Base-by-base conservation (phyloP, 2,329 filamentous ascomycete species). In the Kalaharituber pfeilii region DNA sequence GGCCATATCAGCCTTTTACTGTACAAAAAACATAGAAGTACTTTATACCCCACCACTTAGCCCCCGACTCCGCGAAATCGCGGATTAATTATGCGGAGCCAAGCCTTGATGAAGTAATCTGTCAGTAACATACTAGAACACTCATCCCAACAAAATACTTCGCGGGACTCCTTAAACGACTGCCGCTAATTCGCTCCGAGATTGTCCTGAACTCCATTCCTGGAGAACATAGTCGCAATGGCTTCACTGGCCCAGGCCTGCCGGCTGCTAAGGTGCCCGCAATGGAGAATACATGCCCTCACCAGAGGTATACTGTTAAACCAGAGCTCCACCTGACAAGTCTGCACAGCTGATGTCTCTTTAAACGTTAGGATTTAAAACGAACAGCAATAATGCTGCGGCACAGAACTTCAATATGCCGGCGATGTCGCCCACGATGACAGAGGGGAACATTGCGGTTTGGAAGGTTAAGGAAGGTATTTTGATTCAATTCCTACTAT, bases 331-430 rank as follows among this genome's bases (percentile, higher is more conserved):
- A n/a, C 26, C 33, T 11, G 15, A n/a, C 9, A 18, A 44, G 18
- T 24, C 51, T 53, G 26, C 22, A 25, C 24, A 49, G 6, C 9
- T 18, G 8, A 52, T 24, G n/a, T 3, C 13, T 13, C 29, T 18
- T 26, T 7, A 9, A 25, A n/a, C n/a, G 28, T 49, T 64, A 86
- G 83, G 76, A 63, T 79, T 84, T 67, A 74, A 76, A 61, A 78
- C 80, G 42, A 78, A 78, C 53, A 70, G 79, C 55, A 71, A 75
- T 62, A 74, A 72, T 63, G 74, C 81, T 63, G 86, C 82, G 50
- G 86, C 86, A 24, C 82, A 87, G 60, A 91, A 88, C 70, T 87
- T 93, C 71, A 84, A 80, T 53, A 94, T 94, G 87, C 86, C 86
- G 25, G 86, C 86, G 39, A 76, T 94, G 59, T 93, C 86, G 58